A percentile compares a stretch with the other conserved stretches of the same genome.
Evolutionary conservation across 2,329 filamentous ascomycete species (phyloP).

Genomic region (Aureobasidium sp.): DNA sequence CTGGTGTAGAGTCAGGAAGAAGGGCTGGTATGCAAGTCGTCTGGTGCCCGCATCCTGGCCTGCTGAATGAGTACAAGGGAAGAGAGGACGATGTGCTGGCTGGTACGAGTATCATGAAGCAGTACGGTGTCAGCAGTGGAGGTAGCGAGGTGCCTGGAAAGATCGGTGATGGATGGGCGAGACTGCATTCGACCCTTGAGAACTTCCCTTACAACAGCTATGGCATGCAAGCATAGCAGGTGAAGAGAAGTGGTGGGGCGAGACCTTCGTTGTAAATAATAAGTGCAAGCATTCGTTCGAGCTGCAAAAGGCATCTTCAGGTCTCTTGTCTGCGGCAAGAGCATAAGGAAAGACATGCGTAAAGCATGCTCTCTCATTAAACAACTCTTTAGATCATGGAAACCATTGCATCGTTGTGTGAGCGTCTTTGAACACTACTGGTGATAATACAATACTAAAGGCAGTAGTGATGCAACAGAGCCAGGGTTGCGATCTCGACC

Average conservation of each 20-base stretch:
- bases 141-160: slow-evolving; percentile 40
- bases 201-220: slow-evolving; percentile 53
- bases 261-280: background rate
- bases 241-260: background rate
- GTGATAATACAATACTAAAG: too few relatives aligned
- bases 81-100: slow-evolving; percentile 76
- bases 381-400: too few relatives aligned
- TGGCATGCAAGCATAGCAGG: slow-evolving; percentile 39
- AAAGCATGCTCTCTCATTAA: too few relatives aligned
- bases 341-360: too few relatives aligned
- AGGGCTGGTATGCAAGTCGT: slow-evolving; percentile 91
- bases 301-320: too few relatives aligned
- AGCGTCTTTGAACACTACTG: too few relatives aligned
- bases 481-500: too few relatives aligned
- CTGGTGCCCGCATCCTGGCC: slow-evolving; percentile 78
- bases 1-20: slow-evolving; percentile 82
- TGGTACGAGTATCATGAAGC: slow-evolving; percentile 62
- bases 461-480: too few relatives aligned
- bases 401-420: too few relatives aligned
- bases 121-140: slow-evolving; percentile 31
- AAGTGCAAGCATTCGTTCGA: background rate
- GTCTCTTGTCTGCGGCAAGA: too few relatives aligned
- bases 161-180: slow-evolving; percentile 53
- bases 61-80: slow-evolving; percentile 67
- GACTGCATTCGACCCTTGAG: slow-evolving; percentile 45